Evolutionary conservation across 495 filamentous ascomycete genomes (phyloP).

Genomic region (Trichoderma erinaceum): DNA sequence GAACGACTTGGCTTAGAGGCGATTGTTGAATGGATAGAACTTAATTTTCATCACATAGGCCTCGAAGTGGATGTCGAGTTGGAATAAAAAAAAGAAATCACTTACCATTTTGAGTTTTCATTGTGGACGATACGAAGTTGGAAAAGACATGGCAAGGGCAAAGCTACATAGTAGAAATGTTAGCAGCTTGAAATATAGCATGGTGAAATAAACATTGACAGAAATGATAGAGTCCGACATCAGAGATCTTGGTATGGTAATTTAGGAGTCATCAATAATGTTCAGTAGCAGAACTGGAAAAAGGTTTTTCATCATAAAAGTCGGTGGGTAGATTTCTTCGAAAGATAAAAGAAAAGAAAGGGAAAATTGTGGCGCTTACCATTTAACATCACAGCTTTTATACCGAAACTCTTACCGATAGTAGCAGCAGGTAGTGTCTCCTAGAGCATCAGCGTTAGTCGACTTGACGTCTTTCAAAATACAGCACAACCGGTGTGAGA

Average conservation of each 20-base stretch:
- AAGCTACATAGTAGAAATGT: constrained; percentile 19
- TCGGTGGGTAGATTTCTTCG: constrained; percentile 8
- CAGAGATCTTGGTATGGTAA: constrained; percentile 66
- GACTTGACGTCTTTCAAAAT: constrained; percentile 18
- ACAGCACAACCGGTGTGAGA: constrained; percentile 19
- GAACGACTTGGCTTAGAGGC: constrained; percentile 65
- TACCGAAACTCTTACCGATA: not conserved
- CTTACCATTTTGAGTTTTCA: constrained; percentile 16
- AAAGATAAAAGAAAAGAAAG: not conserved
- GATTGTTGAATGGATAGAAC: constrained; percentile 99
- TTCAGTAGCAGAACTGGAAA: constrained; percentile 98
- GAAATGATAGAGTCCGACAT: constrained; percentile 20
- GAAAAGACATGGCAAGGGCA: not conserved
- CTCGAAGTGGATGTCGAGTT: constrained; percentile 13
- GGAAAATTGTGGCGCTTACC: not conserved
- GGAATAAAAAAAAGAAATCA: constrained; percentile 17
- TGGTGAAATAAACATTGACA: constrained; percentile 21
- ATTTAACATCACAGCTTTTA: not conserved
- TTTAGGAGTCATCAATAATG: constrained; percentile 67
- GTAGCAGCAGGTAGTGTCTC: constrained; percentile 12
- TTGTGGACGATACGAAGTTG: not conserved
- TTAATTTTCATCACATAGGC: constrained; percentile 84
- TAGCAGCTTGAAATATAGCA: constrained; percentile 16
- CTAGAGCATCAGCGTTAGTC: constrained; percentile 18
- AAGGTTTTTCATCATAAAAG: constrained; percentile 68